These are phyloP conservation scores for Xanthoceras sorbifolium DNA, from an alignment of 345 rosid genomes.

Conservation along the genomic window DNA sequence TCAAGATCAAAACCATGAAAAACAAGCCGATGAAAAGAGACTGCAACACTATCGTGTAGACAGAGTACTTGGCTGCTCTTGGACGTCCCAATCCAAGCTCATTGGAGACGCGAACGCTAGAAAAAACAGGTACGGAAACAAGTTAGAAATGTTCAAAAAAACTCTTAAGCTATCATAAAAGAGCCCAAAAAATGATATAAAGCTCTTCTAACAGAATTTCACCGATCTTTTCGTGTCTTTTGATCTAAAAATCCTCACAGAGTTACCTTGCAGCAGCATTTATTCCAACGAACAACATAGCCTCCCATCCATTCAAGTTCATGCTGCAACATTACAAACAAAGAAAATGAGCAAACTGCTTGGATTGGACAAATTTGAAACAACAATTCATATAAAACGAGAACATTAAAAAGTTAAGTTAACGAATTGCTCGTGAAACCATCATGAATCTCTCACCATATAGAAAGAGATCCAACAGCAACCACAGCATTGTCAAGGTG, in stretches of 20 bases:
- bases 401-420: too few relatives aligned
- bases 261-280: slow-evolving; percentile 71
- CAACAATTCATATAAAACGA: too few relatives aligned
- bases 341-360: not conserved
- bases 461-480: slow-evolving; percentile 76
- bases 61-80: slow-evolving; percentile 77
- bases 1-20: slow-evolving; percentile 54
- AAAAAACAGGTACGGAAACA: not conserved
- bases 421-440: too few relatives aligned
- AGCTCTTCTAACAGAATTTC: too few relatives aligned
- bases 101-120: slow-evolving; percentile 78
- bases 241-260: not conserved
- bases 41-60: slow-evolving; percentile 49
- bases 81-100: slow-evolving; percentile 78
- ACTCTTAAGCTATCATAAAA: not conserved
- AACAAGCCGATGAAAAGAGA: slow-evolving; percentile 66
- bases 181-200: too few relatives aligned
- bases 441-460: slow-evolving; percentile 52
- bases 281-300: slow-evolving; percentile 77
- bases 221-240: too few relatives aligned
- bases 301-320: slow-evolving; percentile 77
- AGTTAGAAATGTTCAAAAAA: not conserved
- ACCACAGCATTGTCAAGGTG: slow-evolving; percentile 68
- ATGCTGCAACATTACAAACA: slow-evolving; percentile 43
- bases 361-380: not conserved